Evolutionary conservation across 306 rosid species (phyloP).

Genomic region (Prosopis cineraria): DNA sequence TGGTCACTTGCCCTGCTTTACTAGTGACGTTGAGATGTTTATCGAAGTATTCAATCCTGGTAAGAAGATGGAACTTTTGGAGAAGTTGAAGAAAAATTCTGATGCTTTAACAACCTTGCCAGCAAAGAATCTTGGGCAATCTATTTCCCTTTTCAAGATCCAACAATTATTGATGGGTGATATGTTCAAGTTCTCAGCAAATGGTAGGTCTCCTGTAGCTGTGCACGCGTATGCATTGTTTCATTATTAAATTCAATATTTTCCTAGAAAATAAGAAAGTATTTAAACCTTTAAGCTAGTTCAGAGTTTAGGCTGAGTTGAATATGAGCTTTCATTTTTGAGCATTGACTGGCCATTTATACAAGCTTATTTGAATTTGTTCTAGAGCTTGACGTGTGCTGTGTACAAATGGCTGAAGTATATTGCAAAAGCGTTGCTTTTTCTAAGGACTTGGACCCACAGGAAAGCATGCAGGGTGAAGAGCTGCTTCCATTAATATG

Average conservation of each 20-base stretch:
- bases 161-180: constrained; percentile 62
- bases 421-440: constrained; percentile 83
- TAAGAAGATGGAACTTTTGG: constrained; percentile 65
- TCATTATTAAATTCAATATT: constrained; percentile 27
- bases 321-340: constrained; percentile 21
- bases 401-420: constrained; percentile 76
- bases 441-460: constrained; percentile 90
- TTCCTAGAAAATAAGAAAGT: neutral
- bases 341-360: constrained; percentile 35
- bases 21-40: constrained; percentile 78
- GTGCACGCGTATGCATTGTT: constrained; percentile 11
- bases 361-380: constrained; percentile 43
- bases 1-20: constrained; percentile 90
- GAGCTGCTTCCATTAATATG: constrained; percentile 80
- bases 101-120: constrained; percentile 49
- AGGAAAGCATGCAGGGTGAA: constrained; percentile 90
- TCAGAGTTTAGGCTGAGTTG: constrained; percentile 13
- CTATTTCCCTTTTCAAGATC: constrained; percentile 70
- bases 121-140: constrained; percentile 68
- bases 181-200: constrained; percentile 49
- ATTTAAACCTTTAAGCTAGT: neutral
- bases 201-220: constrained; percentile 59
- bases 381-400: constrained; percentile 75
- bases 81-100: constrained; percentile 52
- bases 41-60: constrained; percentile 64